phyloP scores from a whole-genome alignment of 2,329 filamentous ascomycete genomes.

The Curvularia verruculosa region DNA sequence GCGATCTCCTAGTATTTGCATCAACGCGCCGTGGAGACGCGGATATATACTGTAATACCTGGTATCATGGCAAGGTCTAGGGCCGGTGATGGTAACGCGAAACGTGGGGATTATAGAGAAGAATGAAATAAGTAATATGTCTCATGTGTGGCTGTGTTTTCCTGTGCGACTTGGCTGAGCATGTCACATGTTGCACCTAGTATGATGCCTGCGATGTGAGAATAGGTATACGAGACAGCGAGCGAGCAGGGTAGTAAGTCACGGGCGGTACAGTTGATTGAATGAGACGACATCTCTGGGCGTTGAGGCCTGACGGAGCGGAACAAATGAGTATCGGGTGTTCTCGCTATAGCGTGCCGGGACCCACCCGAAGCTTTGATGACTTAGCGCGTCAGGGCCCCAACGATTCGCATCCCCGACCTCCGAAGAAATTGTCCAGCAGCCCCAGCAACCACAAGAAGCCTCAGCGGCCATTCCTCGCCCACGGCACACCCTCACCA shows the following conservation, averaged over 20 bases:
- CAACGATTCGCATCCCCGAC: conserved; percentile 30
- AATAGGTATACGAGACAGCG: background rate
- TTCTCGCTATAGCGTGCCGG: conserved; percentile 15
- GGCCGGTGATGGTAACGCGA: conserved; percentile 34
- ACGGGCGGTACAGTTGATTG: no score
- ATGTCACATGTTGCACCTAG: background rate
- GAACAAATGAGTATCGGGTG: conserved; percentile 13
- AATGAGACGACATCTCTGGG: background rate
- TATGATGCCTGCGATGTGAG: background rate
- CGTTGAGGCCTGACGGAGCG: conserved; percentile 1
- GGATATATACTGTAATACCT: conserved; percentile 39
- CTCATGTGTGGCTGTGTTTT: background rate
- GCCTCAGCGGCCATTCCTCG: conserved; percentile 35
- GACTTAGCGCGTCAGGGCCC: conserved; percentile 18
- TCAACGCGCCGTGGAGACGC: conserved; percentile 23
- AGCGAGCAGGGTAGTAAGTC: background rate
- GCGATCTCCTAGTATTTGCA: conserved; percentile 24
- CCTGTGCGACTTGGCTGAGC: background rate
- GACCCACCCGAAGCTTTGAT: conserved; percentile 18
- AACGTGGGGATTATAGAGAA: conserved; percentile 11
- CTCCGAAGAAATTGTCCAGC: conserved; percentile 33
- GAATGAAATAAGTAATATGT: conserved; percentile 13
- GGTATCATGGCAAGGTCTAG: conserved; percentile 19
- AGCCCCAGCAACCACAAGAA: conserved; percentile 32
- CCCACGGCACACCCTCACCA: conserved; percentile 30